Evolutionary conservation across 2,329 filamentous ascomycete species (phyloP), one percentile per base, ranked within the genome.

Genomic region (Ciborinia camelliae): DNA sequence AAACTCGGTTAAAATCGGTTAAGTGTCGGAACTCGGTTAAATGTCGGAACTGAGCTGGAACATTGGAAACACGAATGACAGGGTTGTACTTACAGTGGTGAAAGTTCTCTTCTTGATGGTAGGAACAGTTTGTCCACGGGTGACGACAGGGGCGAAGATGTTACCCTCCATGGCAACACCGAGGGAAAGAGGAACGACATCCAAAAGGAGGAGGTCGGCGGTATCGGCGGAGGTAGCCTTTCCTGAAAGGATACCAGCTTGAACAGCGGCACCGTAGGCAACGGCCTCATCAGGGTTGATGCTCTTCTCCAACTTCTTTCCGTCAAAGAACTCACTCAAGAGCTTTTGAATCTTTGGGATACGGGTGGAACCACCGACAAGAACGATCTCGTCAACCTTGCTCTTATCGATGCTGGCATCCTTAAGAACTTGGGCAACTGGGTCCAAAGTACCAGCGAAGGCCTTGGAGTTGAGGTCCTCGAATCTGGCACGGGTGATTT

Each of bases 231-330:
- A 96, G 71, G 91, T 95, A 74, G 95, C 95, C 89, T 97, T 97
- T 79, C 95, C 95, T 66, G 94, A 97, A 71, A 99, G 89, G 79
- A 99, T 97, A 88, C 93, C 95, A 73, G 95, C 95, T 84, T 99
- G 95, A 69, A 99, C 94, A 74, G 95, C 95, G 71, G 95, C 95
- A 88, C 95, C 95, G 82, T 97, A 97, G 75, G 95, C 95, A 76
- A 99, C 95, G 74, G 95, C 95, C 86, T 99, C 95, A 78, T 99
- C 95, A 75, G 95, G 95, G 88, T 99, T 99, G 85, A 98, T 98
- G 85, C 91, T 95, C 86, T 97, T 98, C 88, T 98, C 94, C 73
- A 97, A 91, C 90, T 99, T 97, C 92, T 99, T 99, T 82, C 93
- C 93, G 79, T 96, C 91, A 84, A 99, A 99, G 87, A 93, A 97